Evolutionary conservation across 83 land plant species (phyloP), one percentile per base, ranked within the genome.

Genomic region (Isoetes engelmannii): DNA sequence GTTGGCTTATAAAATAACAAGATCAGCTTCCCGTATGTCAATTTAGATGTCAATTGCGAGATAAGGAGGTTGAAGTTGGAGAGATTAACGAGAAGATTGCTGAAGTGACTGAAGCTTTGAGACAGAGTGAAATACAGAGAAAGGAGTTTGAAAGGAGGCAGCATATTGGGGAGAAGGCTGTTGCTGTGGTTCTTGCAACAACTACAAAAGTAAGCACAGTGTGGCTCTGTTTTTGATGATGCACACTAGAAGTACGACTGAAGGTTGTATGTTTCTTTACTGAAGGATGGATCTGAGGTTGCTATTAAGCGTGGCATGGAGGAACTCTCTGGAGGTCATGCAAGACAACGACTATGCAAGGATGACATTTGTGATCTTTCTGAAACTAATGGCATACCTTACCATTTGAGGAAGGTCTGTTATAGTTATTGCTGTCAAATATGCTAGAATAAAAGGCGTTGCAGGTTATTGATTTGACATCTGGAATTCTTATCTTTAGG

Each of bases 31-130:
- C 37, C 37, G 37, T 2, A 28, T 28, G 0, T 28, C 37, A 0
- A 28, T 37, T 20, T 74, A 95, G 99, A 74, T 86, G 99, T 69
- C 72, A 65, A 60, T 61, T 83, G 65, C 76, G 82, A 54, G 93
- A 88, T 68, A 84, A 69, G 58, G 94, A 95, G 66, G 70, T 77
- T 47, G 82, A 77, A 48, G 69, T 73, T 75, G 77, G 80, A 64
- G 99, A 88, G 62, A 80, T 84, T 66, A 89, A 83, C 67, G 74
- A 86, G 46, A 82, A 73, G 57, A 72, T 86, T 42, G 74, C 69
- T 46, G 94, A 95, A 56, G 77, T 91, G 48, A 75, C 65, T 47
- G 65, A 74, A 53, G 15, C 71, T 48, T 53, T 79, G 7, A 82
- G 77, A 69, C 84, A 94, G 62, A 61, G 83, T 18, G 90, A 90